Evolutionary conservation across 2,329 filamentous ascomycete genomes (phyloP).

Genomic region (Penicillium sp.): DNA sequence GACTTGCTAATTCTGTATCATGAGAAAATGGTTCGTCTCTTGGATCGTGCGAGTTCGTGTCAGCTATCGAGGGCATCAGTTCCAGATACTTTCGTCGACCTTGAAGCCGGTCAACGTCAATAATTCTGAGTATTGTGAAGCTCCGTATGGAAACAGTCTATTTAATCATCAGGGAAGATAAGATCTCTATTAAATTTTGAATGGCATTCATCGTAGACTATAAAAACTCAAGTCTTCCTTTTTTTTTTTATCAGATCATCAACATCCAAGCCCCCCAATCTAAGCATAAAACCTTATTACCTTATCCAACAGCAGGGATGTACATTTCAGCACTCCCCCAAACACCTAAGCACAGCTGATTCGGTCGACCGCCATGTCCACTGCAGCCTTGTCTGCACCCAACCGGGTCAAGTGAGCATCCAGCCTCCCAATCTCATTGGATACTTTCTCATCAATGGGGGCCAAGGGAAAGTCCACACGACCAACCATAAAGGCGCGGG

Average conservation of each 20-base stretch:
- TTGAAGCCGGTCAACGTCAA: not conserved
- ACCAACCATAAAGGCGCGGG: not conserved
- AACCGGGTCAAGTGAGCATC: not conserved
- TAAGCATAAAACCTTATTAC: constrained; percentile 2
- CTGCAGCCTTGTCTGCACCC: not conserved
- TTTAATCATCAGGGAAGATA: not conserved
- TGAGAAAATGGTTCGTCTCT: not conserved
- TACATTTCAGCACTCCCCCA: not conserved
- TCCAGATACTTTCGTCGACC: not conserved
- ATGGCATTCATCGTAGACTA: not conserved
- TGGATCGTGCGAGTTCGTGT: not conserved
- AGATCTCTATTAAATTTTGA: not conserved
- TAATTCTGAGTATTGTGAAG: not conserved
- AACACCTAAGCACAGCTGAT: not conserved
- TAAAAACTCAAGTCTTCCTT: not conserved
- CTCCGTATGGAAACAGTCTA: not conserved
- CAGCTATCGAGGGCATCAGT: not conserved
- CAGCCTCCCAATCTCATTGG: not conserved
- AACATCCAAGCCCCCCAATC: not conserved
- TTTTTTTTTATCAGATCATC: not conserved
- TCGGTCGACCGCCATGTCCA: not conserved
- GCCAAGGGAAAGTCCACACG: not conserved
- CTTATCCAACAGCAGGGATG: not conserved
- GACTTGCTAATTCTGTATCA: constrained; percentile 20
- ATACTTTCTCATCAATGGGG: not conserved